Evolutionary conservation across 2,329 filamentous ascomycete genomes (phyloP), one percentile per base, ranked within the genome.

Genomic region (Aspergillus ibericus): DNA sequence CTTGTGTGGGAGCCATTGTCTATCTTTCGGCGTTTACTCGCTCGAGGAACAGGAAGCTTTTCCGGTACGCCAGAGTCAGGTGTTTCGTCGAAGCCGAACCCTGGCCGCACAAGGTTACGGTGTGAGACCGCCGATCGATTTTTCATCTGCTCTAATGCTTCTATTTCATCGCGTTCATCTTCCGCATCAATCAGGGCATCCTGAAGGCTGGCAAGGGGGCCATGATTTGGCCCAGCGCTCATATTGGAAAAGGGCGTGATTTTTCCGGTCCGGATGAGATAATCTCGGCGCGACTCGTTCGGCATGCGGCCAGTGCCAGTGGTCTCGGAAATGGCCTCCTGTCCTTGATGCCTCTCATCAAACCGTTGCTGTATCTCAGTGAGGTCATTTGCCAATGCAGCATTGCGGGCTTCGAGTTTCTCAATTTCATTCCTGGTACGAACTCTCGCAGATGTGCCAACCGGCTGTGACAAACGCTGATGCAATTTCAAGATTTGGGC

Each of bases 171-270:
- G 2, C 81, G 78, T 77, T 82, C 90, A 58, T 92, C 88, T 70
- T 96, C 92, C 0, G 90, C 92, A 71, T 96, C 91, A 13, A 93
- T 79, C 59, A 96, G 83, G 2, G 88, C 89, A 68, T 93, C 88
- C 10, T 89, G 88, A 15, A 96, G 80, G 59, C 88, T 88, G 1
- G 88, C 88, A 46, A 88, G 82, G 2, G 87, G 81, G 3, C 83
- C 85, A 27, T 85, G 80, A 3, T 81, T 70, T 22, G 69, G 81
- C 1, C 87, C 82, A 13, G 85, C 82, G 25, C 86, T 86, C 66
- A 96, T 84, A 63, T 88, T 90, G 7, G 92, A 90, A 70, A 99
- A 99, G 0, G 95, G 95, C 0, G 95, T 99, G 66, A 99, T 98
- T 77, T 98, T 98, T 61, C 95, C 95, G 0, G 93, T 99, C 27